Evolutionary conservation across 495 filamentous ascomycete species (phyloP), one percentile per base, ranked within the genome.

Genomic region (Penicillium fimorum): DNA sequence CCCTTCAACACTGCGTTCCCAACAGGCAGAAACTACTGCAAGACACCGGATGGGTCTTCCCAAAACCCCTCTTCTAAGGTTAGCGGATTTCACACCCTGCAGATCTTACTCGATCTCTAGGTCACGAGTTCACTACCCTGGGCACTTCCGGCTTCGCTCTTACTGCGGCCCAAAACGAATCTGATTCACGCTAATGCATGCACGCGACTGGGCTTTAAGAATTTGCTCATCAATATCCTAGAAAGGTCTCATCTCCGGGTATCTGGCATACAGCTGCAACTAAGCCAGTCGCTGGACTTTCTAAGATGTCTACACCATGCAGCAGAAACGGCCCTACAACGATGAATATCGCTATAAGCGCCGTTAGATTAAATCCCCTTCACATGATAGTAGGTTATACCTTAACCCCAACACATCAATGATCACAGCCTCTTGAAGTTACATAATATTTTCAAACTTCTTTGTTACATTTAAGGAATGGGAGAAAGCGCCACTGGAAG

Each of bases 151-250:
- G 18, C 53, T 35, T 42, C 49, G 48, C 45, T 53, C 48, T n/a
- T 50, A 1, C 24, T 60, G 55, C 25, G 43, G 47, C 38, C 50
- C 57, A 56, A 67, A 62, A 62, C 58, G 59, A 57, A 46, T 50
- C 44, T 64, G 27, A 29, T 45, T 15, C 25, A 54, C 29, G 38
- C 61, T 63, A 55, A 52, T 60, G 60, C 57, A 55, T 38, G 44
- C 43, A 48, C n/a, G 25, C 53, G 32, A 54, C 62, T 43, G 42
- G 35, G 6, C 4, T 37, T 25, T 33, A 20, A 11, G n/a, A n/a
- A 5, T 15, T 13, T 30, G 33, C 30, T 29, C 5, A 30, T 54
- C 32, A 29, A 25, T 37, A 12, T 41, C 15, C 2, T 20, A 24
- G 33, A 3, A 58, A 22, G 43, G 35, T 30, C 37, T 18, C 38